phyloP scores from a whole-genome alignment of 768 basidiomycete genomes.

The Amanita inopinata region DNA sequence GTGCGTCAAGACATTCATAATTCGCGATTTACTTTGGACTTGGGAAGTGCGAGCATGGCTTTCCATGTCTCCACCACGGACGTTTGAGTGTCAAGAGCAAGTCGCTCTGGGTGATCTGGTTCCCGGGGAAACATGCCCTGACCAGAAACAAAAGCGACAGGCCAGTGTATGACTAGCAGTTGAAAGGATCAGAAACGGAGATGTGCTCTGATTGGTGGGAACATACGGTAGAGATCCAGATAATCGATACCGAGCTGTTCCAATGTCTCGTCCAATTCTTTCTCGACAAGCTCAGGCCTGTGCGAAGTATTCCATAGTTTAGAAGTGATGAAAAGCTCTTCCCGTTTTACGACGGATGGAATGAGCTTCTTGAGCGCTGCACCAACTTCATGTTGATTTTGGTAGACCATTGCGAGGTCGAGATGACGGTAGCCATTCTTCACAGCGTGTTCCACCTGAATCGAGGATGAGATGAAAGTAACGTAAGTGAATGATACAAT shows the following conservation, averaged over 20 bases:
- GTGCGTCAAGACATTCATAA: conserved; percentile 1
- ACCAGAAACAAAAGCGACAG: conserved; percentile 55
- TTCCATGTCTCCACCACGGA: conserved; percentile 77
- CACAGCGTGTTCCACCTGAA: conserved; percentile 67
- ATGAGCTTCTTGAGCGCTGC: conserved; percentile 69
- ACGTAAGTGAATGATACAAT: too few species aligned
- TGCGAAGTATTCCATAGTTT: conserved; percentile 80
- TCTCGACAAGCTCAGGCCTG: conserved; percentile 55
- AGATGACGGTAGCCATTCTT: conserved; percentile 75
- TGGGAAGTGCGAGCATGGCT: conserved; percentile 61
- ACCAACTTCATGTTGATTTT: conserved; percentile 73
- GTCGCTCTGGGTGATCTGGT: conserved; percentile 29
- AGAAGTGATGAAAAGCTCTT: conserved; percentile 73
- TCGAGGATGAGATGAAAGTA: not conserved
- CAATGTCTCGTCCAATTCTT: conserved; percentile 69
- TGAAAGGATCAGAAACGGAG: not conserved
- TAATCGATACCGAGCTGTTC: conserved; percentile 64
- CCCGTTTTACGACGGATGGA: conserved; percentile 66
- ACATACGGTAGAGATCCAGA: conserved; percentile 66
- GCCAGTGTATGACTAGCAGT: conserved; percentile 72
- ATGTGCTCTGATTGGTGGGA: not conserved
- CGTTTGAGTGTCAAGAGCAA: conserved; percentile 46
- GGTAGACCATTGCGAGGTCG: conserved; percentile 73
- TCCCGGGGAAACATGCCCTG: conserved; percentile 45
- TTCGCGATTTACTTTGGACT: conserved; percentile 39